Conservation (phyloP, 192 early-diverging fungal genomes). For the Linderina pennispora region DNA sequence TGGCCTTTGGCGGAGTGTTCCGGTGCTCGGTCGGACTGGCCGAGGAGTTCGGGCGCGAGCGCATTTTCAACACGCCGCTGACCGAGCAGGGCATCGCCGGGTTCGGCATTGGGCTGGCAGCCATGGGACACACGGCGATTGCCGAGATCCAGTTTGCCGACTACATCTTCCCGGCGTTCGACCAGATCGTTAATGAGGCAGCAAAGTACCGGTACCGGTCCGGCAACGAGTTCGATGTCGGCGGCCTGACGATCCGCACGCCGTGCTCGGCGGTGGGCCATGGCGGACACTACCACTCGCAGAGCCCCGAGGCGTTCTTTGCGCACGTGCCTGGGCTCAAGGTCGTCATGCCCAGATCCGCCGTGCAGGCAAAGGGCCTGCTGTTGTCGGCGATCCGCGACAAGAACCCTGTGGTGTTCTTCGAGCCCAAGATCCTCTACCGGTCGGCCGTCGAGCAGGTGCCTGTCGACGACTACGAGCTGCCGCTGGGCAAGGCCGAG, state of each 20-base stretch:
- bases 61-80: conserved; percentile 96
- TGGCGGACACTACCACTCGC: conserved; percentile 95
- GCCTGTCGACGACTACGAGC: conserved; percentile 82
- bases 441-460: conserved; percentile 93
- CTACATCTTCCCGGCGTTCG: conserved; percentile 97
- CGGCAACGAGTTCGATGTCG: conserved; percentile 86
- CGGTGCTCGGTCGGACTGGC: conserved; percentile 86
- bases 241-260: conserved; percentile 84
- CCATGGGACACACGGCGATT: conserved; percentile 92
- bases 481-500: conserved; percentile 91
- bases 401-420: conserved; percentile 89
- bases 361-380: conserved; percentile 94
- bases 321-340: conserved; percentile 93
- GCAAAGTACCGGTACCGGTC: conserved; percentile 96
- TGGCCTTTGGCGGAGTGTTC: conserved; percentile 97
- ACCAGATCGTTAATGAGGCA: conserved; percentile 97
- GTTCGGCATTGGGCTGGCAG: conserved; percentile 91
- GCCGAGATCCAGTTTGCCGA: conserved; percentile 99
- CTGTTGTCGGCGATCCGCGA: conserved; percentile 86
- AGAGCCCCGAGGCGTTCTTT: conserved; percentile 91
- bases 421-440: conserved; percentile 97
- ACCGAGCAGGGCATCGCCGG: conserved; percentile 95
- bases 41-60: conserved; percentile 83
- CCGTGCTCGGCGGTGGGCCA: conserved; percentile 94
- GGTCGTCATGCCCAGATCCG: conserved; percentile 85